Evolutionary conservation across 768 basidiomycete species (phyloP), one percentile per base, ranked within the genome.

Genomic region (Crassisporium funariophilum): DNA sequence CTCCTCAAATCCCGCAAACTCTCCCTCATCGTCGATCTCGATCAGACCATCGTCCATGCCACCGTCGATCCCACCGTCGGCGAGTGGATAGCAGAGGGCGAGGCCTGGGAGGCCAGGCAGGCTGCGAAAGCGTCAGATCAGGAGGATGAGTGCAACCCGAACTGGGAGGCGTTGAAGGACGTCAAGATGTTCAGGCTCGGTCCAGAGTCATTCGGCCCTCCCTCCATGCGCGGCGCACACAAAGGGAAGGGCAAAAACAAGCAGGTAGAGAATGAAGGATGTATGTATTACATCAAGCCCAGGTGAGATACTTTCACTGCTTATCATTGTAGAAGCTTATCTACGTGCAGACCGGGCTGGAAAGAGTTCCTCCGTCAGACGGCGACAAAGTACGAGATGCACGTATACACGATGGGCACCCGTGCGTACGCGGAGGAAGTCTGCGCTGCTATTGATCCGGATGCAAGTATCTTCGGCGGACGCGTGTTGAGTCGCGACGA

Each of bases 331-430:
- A 31, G 21, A 35, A 44, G 34, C 53, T 47, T 52, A 46, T 44
- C 34, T 15, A 11, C 25, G n/a, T 53, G 50, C 40, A 63, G 94
- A 55, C 94, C 94, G 6, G 91, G 92, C n/a, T 80, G 93, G 70
- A 70, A 75, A 45, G 76, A 81, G 37, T 98, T 99, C 66, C 74
- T 99, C 42, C 70, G 72, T 50, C 74, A 76, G 35, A 79, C 88
- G 54, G 78, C 88, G 25, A 70, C 73, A 40, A 84, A 88, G 60
- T 99, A 95, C 67, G 95, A 98, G 70, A 93, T 98, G 93, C 97
- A 98, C 65, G 95, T 99, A 37, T 99, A 99, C 68, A 99, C 95
- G 17, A 98, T 98, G 95, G 97, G 97, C 44, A 98, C 95, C 19
- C 84, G 97, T 35, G 87, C 92, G 35, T 99, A 98, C 67, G 97